Evolutionary conservation across 2,329 filamentous ascomycete species (phyloP).

Genomic region (Cercospora citrullina): DNA sequence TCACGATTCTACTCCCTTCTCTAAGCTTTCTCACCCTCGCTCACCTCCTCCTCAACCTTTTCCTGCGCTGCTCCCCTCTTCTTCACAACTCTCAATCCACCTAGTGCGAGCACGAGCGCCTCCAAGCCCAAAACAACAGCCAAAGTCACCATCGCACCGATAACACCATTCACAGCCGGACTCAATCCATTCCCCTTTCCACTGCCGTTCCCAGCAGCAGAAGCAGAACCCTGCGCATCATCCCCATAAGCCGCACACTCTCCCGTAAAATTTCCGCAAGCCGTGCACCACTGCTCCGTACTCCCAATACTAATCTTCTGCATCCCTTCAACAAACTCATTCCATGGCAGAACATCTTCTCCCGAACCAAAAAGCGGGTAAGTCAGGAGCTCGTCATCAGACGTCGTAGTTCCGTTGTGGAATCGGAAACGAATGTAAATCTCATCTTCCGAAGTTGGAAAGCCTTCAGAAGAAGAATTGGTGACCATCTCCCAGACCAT

Average conservation of each 20-base stretch:
- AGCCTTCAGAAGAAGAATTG: constrained; percentile 48
- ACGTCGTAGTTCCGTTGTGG: constrained; percentile 60
- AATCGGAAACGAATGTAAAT: constrained; percentile 62
- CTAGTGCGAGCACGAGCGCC: constrained; percentile 54
- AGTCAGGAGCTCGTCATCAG: constrained; percentile 47
- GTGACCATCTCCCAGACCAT: constrained; percentile 76
- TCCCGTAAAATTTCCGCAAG: constrained; percentile 72
- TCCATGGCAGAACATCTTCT: constrained; percentile 63
- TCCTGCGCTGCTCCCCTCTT: constrained; percentile 46
- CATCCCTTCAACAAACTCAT: constrained; percentile 65
- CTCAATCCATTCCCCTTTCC: constrained; percentile 56
- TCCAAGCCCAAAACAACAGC: constrained; percentile 62
- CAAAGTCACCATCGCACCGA: constrained; percentile 69
- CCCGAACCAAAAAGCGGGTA: constrained; percentile 64
- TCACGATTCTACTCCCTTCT: background rate
- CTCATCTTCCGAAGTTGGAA: constrained; percentile 43
- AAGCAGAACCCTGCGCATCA: constrained; percentile 20
- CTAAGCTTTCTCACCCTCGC: background rate
- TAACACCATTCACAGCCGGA: constrained; percentile 74
- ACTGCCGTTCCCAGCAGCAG: constrained; percentile 32
- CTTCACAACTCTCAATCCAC: constrained; percentile 59
- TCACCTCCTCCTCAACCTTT: background rate
- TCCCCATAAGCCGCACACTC: constrained; percentile 56
- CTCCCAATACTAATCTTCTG: constrained; percentile 65
- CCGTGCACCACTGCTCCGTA: constrained; percentile 68